Base-by-base conservation (phyloP, 2,329 filamentous ascomycete species). In the Aspergillus tanneri region DNA sequence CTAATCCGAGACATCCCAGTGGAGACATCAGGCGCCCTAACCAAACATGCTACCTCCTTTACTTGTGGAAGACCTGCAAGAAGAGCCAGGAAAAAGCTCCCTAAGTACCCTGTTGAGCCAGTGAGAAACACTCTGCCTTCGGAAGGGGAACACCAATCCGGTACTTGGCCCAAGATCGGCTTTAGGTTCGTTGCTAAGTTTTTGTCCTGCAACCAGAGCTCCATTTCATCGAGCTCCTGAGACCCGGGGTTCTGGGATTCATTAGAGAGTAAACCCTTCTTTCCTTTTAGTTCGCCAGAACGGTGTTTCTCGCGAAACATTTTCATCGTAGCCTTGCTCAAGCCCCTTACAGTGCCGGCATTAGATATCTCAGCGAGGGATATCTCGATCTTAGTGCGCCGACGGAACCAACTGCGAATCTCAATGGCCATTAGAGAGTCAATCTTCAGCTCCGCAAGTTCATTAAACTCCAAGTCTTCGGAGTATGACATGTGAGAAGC, bases 321-420 rank as follows among this genome's bases (percentile, higher is more conserved):
- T 10, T 53, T 52, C 18, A 57, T 16, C 4, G 52, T 50, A 0
- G 56, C 32, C 11, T 49, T 54, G 14, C 43, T 22, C 4, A 58
- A 18, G 0, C 52, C 53, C 5, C 52, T 47, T 4, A 62, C 44
- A 1, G 43, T 60, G 4, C 52, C 55, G 4, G 57, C 54, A 23
- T 53, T 52, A 2, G 54, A 52, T 12, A 85, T 72, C 83, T 88
- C 68, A 84, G 74, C 49, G 85, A 69, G 73, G 80, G 63, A 52
- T 11, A 66, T 53, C 6, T 66, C 61, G 7, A 65, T 46, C 0
- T 48, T 55, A 0, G 61, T 39, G 18, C 50, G 53, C 1, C 63
- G 59, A 4, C 54, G 54, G 30, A 61, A 49, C 57, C 61, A 65
- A 21, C 50, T 61, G 3, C 62, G 57, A n/a, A 66, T 55, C 45